Base-by-base conservation (phyloP, 768 basidiomycete genomes). In the Ramaria sp. region DNA sequence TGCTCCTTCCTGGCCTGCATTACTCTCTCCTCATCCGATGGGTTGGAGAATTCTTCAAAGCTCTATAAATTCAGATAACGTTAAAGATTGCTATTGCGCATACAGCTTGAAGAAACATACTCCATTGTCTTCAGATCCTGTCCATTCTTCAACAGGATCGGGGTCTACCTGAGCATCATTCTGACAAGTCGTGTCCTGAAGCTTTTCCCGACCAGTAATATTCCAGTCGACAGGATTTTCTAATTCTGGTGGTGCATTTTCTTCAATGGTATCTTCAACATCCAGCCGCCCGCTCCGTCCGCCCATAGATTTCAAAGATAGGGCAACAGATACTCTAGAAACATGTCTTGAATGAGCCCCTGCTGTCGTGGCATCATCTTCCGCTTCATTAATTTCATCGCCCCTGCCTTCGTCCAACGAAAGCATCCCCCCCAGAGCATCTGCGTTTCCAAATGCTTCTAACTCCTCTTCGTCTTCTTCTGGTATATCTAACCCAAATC, bases 11-110 rank as follows among this genome's bases (percentile, higher is more conserved):
- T 79, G 28, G 75, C 68, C 58, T 81, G 81, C 20, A 88, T 78
- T 3, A 84, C 88, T 27, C 83, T 78, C 63, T 92, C 89, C 66
- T 92, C 89, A 62, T 92, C 89, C 24, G 89, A 92, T 16, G 89
- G 89, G 62, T 92, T 92, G 22, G 89, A 92, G 78, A 79, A 92
- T 69, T 92, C 88, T 25, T 87, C 88, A 48, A 88, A 83, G 60
- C 86, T 89, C 82, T 88, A 71, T 8, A 52, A 27, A 45, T 32
- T 55, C 45, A 44, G 49, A 61, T 38, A 48, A 57, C 27, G 54
- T 51, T 58, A 48, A 41, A n/a, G n/a, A n/a, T n/a, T n/a, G n/a
- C n/a, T n/a, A n/a, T n/a, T n/a, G n/a, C n/a, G n/a, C n/a, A n/a
- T n/a, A n/a, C n/a, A n/a, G n/a, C n/a, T n/a, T n/a, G n/a, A n/a